Percentiles rank a stretch among this genome's conserved stretches.
Evolutionary conservation across 345 rosid genomes (phyloP).

Genomic region (Gynandropsis gynandra): DNA sequence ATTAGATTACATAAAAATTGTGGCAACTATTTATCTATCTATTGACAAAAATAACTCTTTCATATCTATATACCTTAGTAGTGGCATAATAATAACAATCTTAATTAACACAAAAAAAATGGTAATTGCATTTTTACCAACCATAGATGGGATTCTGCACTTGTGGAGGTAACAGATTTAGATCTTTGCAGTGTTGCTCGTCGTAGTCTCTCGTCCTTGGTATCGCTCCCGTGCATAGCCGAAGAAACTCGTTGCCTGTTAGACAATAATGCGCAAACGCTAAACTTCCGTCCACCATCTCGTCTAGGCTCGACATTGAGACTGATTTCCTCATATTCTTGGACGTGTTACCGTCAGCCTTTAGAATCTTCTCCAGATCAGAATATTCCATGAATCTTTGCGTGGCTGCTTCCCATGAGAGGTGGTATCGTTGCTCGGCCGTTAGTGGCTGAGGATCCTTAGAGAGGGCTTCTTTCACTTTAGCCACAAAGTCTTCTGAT

Average conservation of each 20-base stretch:
- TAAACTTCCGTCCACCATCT: conserved; percentile 72
- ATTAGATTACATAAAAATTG: too few relatives aligned
- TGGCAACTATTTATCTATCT: too few relatives aligned
- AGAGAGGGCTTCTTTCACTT: conserved; percentile 74
- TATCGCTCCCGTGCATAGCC: conserved; percentile 79
- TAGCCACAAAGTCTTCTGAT: conserved; percentile 72
- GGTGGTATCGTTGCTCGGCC: conserved; percentile 64
- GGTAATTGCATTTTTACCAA: conserved; percentile 49
- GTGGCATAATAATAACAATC: too few relatives aligned
- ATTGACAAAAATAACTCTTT: too few relatives aligned
- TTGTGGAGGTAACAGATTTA: conserved; percentile 71
- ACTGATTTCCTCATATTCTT: conserved; percentile 40
- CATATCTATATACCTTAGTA: too few relatives aligned
- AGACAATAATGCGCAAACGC: conserved; percentile 83
- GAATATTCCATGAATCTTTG: conserved; percentile 82
- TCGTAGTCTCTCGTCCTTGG: conserved; percentile 77
- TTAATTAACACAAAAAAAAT: too few relatives aligned
- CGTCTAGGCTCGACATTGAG: conserved; percentile 50
- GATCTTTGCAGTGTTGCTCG: conserved; percentile 81
- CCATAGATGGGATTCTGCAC: conserved; percentile 78
- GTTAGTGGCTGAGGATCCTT: conserved; percentile 90
- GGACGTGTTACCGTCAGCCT: conserved; percentile 24
- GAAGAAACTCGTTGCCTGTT: conserved; percentile 82
- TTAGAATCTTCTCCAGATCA: conserved; percentile 59
- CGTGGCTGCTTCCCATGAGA: conserved; percentile 98